These are phyloP conservation scores for Hypomontagnella monticulosa DNA, from an alignment of 495 filamentous ascomycete genomes.

Conservation along the genomic window DNA sequence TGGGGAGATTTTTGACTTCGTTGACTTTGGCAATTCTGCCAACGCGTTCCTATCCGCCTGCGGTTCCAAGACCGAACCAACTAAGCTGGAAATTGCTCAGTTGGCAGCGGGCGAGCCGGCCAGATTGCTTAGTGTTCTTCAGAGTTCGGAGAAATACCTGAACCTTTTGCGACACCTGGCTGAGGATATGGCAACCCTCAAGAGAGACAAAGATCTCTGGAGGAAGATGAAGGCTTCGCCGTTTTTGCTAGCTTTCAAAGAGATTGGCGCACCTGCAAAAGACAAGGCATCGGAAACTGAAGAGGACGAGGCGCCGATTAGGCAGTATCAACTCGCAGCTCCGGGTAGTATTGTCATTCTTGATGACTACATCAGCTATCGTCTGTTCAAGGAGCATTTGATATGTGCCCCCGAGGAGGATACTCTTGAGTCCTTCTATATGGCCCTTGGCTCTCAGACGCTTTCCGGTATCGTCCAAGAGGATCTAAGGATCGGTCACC, in stretches of 20 bases:
- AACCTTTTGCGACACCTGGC: conserved; percentile 80
- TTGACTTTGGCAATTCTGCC: conserved; percentile 87
- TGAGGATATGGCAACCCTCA: conserved; percentile 72
- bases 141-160: conserved; percentile 84
- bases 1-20: conserved; percentile 93
- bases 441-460: conserved; percentile 66
- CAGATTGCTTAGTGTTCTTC: conserved; percentile 77
- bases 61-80: conserved; percentile 91
- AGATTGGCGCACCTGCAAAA: conserved; percentile 64
- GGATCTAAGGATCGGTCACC: conserved; percentile 64
- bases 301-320: conserved; percentile 75
- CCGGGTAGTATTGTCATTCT: conserved; percentile 79
- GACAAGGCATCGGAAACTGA: conserved; percentile 67
- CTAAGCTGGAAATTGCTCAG: conserved; percentile 80
- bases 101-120: conserved; percentile 82
- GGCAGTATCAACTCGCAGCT: conserved; percentile 76
- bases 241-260: conserved; percentile 82
- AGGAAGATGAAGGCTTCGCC: conserved; percentile 76
- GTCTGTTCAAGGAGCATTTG: conserved; percentile 81
- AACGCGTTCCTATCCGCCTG: conserved; percentile 87
- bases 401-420: conserved; percentile 91
- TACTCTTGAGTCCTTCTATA: conserved; percentile 82
- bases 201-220: conserved; percentile 79
- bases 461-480: conserved; percentile 69
- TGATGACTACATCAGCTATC: conserved; percentile 87